Conservation (phyloP, 106 monocot species). For the Posidonia australis region DNA sequence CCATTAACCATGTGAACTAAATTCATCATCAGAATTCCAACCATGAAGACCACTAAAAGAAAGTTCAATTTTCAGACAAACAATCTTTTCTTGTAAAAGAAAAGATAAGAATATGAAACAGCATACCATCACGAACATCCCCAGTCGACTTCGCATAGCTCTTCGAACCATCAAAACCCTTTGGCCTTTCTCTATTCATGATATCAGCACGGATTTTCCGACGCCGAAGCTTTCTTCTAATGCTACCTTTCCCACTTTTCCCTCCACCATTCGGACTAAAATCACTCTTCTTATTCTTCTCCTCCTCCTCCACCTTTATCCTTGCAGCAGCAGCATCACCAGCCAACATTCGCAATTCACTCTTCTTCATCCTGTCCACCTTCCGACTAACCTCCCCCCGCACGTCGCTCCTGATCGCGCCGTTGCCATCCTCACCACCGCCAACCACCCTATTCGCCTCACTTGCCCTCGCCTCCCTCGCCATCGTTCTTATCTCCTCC, state of each 20-base stretch:
- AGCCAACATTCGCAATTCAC: not conserved
- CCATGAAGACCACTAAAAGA: too few relatives aligned
- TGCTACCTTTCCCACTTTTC: not conserved
- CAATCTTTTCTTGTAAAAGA: too few relatives aligned
- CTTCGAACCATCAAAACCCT: conserved; percentile 2
- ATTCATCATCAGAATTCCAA: too few relatives aligned
- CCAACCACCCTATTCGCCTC: not conserved
- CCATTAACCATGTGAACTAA: too few relatives aligned
- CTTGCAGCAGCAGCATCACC: not conserved
- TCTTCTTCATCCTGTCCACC: not conserved
- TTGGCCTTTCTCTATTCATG: not conserved
- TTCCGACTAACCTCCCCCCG: not conserved
- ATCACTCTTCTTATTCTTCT: too few relatives aligned
- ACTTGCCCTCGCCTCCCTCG: not conserved
- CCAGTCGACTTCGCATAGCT: not conserved
- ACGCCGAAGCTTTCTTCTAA: not conserved
- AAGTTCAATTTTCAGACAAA: too few relatives aligned
- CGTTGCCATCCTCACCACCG: not conserved
- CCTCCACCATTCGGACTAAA: not conserved
- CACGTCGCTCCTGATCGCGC: not conserved
- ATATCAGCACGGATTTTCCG: not conserved
- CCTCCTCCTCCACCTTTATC: not conserved
- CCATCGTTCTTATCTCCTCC: conserved; percentile 12
- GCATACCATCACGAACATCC: not conserved
- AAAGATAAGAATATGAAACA: too few relatives aligned